Evolutionary conservation across 2,329 filamentous ascomycete genomes (phyloP), one percentile per base, ranked within the genome.

Genomic region (Aspergillus sclerotialis): DNA sequence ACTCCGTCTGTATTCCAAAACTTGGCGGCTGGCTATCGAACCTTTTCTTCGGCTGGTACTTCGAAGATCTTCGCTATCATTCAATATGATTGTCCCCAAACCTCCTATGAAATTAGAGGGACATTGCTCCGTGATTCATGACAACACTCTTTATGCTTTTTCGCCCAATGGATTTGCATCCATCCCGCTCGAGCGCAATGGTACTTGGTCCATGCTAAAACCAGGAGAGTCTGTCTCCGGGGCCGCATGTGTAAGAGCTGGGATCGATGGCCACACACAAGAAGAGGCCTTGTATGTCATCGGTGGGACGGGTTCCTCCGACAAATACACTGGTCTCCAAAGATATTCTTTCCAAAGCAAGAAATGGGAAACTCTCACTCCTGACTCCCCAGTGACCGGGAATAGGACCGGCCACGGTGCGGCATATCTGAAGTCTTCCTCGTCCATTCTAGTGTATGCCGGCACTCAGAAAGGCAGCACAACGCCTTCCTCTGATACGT

Each of bases 71-170:
- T 30, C 15, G 28, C 21, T 21, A 17, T 37, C 28, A 26, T 40
- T 40, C 45, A 53, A 52, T 29, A 93, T 93, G 87, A 68, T 78
- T 53, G 69, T 82, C 37, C 86, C 87, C 31, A 65, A 78, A 53
- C 87, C 88, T 33, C 67, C 75, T 34, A 72, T 78, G 55, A 69
- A 80, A 43, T 67, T 95, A 57, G 75, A 79, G 59, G 78, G 81
- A 61, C 80, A 85, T 52, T 96, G 90, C 64, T 87, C 88, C 38
- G 77, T 83, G 53, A 74, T 95, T 42, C 72, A 85, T 67, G 72
- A 88, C 55, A 80, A 88, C 59, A 87, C 80, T 9, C 76, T 96
- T 34, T 96, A 93, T 66, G 80, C 84, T 29, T 94, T 86, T 60
- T 85, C 86, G 5, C 64, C 78, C 7, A 64, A 76, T 30, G 84